Base-by-base conservation (phyloP, 2,329 filamentous ascomycete genomes). In the Cladosporium austrohemisphaericum region DNA sequence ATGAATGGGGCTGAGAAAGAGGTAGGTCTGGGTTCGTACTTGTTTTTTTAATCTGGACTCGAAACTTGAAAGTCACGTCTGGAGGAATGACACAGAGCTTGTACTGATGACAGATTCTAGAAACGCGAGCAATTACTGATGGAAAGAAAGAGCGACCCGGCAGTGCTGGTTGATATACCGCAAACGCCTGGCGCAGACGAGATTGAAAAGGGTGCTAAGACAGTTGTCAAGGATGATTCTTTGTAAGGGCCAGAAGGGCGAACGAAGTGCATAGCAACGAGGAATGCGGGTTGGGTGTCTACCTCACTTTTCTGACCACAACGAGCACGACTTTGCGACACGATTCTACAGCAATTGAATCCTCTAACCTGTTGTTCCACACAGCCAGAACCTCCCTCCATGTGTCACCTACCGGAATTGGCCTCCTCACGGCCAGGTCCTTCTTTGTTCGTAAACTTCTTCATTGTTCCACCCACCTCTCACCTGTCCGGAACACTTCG, bases 101-200 rank as follows among this genome's bases (percentile, higher is more conserved):
- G n/a, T 8, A 26, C 36, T 53, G 47, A 41, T 29, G 13, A 14
- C 13, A 2, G 11, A 16, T 9, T 31, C 48, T n/a, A 72, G 70
- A 68, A 67, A 53, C 61, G 71, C 25, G 65, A 64, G 2, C 60
- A 64, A 4, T 62, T 72, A 11, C 62, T 72, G 1, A 58, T 64
- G 0, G 58, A 60, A 8, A 61, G 71, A 3, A 65, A 67, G 19
- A 63, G 63, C 33, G 70, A 75, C 51, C 69, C 71, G 0, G 67
- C 71, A 18, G 71, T 76, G 1, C 62, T 76, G 35, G 70, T 73
- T 4, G 69, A 75, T 57, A 59, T 75, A 10, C 72, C 72, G 1
- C 55, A 64, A 31, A 67, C 65, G 10, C 72, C 72, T 20, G 68
- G 65, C 1, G 68, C 72, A 0, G 71, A 73, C 37, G 72, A 74